Evolutionary conservation across 75 land plant genomes (phyloP).

Genomic region (Cryptomeria japonica): DNA sequence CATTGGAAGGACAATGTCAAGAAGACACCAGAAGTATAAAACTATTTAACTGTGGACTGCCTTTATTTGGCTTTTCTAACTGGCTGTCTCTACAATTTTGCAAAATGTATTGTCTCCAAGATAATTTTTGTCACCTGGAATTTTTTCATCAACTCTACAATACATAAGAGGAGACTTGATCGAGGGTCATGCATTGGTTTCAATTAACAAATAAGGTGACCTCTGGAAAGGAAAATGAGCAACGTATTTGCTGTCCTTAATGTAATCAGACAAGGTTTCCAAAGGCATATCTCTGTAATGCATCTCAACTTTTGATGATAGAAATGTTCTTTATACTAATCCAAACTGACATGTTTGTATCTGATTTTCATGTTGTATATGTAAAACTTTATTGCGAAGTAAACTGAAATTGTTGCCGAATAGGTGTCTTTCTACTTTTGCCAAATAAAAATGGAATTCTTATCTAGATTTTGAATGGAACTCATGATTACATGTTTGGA

Average conservation of each 20-base stretch:
- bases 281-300: not conserved
- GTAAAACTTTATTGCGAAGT: not conserved
- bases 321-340: not conserved
- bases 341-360: not conserved
- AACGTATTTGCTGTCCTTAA: not conserved
- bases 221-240: not conserved
- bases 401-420: not conserved
- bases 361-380: not conserved
- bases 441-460: not conserved
- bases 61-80: not conserved
- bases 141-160: not conserved
- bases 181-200: not conserved
- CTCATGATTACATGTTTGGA: not conserved
- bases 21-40: constrained; percentile 31
- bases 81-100: not conserved
- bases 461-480: not conserved
- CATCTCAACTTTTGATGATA: not conserved
- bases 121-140: not conserved
- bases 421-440: not conserved
- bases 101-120: not conserved
- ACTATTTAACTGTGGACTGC: constrained; percentile 24
- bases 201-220: not conserved
- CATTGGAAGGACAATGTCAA: constrained; percentile 52
- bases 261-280: not conserved
- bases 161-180: not conserved